Base-by-base conservation (phyloP, 495 filamentous ascomycete genomes). In the Apiosordaria backusii region DNA sequence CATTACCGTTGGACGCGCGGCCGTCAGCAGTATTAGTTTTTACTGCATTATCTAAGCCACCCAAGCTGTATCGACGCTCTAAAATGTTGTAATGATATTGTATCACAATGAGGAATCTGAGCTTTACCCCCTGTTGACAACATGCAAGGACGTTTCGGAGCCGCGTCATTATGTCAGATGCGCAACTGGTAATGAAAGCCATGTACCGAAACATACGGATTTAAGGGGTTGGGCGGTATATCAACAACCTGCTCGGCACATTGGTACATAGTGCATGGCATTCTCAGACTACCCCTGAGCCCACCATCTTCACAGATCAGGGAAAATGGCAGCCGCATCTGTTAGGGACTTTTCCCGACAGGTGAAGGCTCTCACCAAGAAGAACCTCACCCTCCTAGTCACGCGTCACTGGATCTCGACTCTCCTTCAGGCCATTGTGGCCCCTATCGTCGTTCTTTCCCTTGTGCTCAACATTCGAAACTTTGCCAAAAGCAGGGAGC, bases 391-490 rank as follows among this genome's bases (percentile, higher is more conserved):
- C 29, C 53, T 71, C 27, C 69, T 71, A 21, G 61, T 68, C 23
- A 68, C 66, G 9, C 55, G 69, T 25, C 69, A 71, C 35, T 71
- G 69, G 69, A 21, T 71, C 2, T 61, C 66, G 29, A 71, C 69
- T 16, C 64, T 71, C 9, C 22, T 71, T 15, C 86, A 88, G 65
- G 78, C 90, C 18, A 89, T 85, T 1, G 69, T 88, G 23, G 86
- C 87, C 13, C 91, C 89, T 21, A 88, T 89, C 27, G 77, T 89
- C 55, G 89, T 91, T 73, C 69, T 76, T 18, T 71, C 77, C 27
- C 35, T 78, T 16, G 67, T 70, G 16, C 76, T 79, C 59, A 68
- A 75, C 53, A 76, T 74, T 55, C 72, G 71, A 16, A 78, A 79
- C 62, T 78, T 78, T 55, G 69, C 65, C 21, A 72, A 74, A 61